Conservation (phyloP, 1,284 basidiomycete species). For the Sanghuangporus sanghuang region DNA sequence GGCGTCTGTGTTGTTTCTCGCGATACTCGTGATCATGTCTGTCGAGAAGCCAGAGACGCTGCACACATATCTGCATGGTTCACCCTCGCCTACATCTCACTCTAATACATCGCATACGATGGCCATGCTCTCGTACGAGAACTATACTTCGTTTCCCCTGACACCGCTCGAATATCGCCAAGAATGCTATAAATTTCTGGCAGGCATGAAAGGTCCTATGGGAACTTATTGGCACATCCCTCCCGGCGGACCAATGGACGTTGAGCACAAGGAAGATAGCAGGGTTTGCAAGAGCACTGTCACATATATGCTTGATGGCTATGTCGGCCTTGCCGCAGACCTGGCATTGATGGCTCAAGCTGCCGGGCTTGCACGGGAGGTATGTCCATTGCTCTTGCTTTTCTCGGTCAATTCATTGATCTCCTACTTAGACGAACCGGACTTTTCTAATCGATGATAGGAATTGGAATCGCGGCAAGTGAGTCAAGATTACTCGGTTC, state of each 20-base stretch:
- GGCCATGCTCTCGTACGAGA: conserved; percentile 49
- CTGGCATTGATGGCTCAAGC: conserved; percentile 60
- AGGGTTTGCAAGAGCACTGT: conserved; percentile 52
- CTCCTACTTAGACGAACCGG: conserved; percentile 36
- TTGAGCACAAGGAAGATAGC: conserved; percentile 41
- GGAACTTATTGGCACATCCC: conserved; percentile 46
- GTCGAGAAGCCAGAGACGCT: conserved; percentile 44
- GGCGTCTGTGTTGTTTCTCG: conserved; percentile 41
- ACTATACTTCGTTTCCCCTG: conserved; percentile 56
- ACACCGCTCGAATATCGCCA: conserved; percentile 46
- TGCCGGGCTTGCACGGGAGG: conserved; percentile 60
- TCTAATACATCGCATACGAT: neutral
- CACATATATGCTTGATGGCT: conserved; percentile 65
- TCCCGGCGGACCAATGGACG: conserved; percentile 38
- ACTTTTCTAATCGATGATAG: conserved; percentile 52
- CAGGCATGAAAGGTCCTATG: conserved; percentile 40
- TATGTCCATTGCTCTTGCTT: conserved; percentile 23
- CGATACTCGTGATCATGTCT: conserved; percentile 47
- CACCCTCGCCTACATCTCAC: neutral
- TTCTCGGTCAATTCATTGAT: neutral
- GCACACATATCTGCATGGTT: conserved; percentile 24
- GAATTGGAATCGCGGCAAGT: conserved; percentile 69
- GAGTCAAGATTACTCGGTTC: conserved; percentile 21
- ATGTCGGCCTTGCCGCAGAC: conserved; percentile 57
- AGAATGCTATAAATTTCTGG: conserved; percentile 48